Base-by-base conservation (phyloP, 106 monocot genomes). In the Hemerocallis citrina region DNA sequence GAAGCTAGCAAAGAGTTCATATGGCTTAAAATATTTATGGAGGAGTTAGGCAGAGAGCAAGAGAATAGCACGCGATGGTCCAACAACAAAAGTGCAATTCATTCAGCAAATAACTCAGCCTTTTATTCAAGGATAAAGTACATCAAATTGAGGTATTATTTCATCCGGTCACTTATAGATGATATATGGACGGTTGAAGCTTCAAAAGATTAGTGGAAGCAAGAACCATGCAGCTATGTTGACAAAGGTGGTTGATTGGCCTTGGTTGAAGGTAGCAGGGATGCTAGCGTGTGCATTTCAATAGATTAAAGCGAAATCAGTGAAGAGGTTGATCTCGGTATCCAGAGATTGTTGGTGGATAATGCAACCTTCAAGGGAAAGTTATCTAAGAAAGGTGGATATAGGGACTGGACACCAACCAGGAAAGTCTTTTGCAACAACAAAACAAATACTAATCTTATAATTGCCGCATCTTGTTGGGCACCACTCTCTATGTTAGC, bases 61-160 rank as follows among this genome's bases (percentile, higher is more conserved):
- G 22, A 62, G 12, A 13, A 36, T n/a, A 28, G 31, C 30, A 13
- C 8, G 15, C 17, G 61, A 4, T 41, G 38, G 30, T 70, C 61
- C 32, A 37, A 61, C 17, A 70, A 52, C 12, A 48, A 52, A 7
- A 70, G 51, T 52, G 41, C 12, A 6, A 40, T 70, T 6, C 2
- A 35, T 10, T 14, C 51, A 11, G 36, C 11, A 12, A 65, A 49
- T 11, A 32, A 62, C 25, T 0, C 13, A 3, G 24, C 23, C 2
- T 58, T 23, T 58, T 34, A 46, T 20, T 6, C 5, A 1, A 12
- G 34, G 1, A 32, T 0, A 3, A 68, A 70, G 15, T 39, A 62
- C 21, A 70, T 70, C 52, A 19, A 70, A 41, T 29, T 70, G 6
- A 19, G 25, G 29, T 70, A 70, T 30, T 52, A 62, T 41, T 70